phyloP scores from a whole-genome alignment of 192 early-diverging fungal genomes.

The Backusella morwellensis region DNA sequence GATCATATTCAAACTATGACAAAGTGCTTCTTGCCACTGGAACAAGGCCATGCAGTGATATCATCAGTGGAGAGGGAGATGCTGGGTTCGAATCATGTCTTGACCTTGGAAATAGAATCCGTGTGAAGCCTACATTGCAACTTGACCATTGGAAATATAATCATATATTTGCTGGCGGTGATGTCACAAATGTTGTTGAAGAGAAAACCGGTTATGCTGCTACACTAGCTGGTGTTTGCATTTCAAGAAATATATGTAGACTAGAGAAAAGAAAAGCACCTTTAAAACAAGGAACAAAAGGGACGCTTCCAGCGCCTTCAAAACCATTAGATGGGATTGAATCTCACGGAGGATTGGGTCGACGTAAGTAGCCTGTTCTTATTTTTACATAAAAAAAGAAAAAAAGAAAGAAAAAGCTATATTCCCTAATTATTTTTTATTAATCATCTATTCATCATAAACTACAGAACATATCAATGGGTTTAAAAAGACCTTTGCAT shows the following conservation, averaged over 20 bases:
- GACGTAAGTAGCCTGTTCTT: constrained; percentile 24
- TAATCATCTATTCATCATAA: background rate
- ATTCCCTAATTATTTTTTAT: background rate
- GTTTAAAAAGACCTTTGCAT: constrained; percentile 32
- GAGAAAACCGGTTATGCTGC: constrained; percentile 44
- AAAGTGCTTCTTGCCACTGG: constrained; percentile 36
- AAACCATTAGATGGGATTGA: constrained; percentile 32
- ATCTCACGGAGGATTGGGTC: constrained; percentile 28
- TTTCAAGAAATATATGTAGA: constrained; percentile 39
- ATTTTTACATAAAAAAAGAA: background rate
- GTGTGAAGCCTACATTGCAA: constrained; percentile 41
- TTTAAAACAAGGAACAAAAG: constrained; percentile 31
- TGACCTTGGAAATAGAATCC: constrained; percentile 26
- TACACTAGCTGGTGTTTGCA: constrained; percentile 35
- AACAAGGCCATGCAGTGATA: constrained; percentile 24
- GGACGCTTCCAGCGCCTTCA: constrained; percentile 26
- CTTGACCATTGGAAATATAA: constrained; percentile 33
- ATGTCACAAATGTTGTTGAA: constrained; percentile 41
- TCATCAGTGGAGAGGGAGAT: constrained; percentile 10
- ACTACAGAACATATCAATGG: constrained; percentile 19
- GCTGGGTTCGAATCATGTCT: constrained; percentile 19
- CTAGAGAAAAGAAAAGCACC: constrained; percentile 36
- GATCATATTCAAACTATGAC: constrained; percentile 22
- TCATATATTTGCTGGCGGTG: constrained; percentile 43
- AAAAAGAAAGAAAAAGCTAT: background rate